Evolutionary conservation across 495 filamentous ascomycete species (phyloP), one percentile per base, ranked within the genome.

Genomic region (Bryoglossum gracile): DNA sequence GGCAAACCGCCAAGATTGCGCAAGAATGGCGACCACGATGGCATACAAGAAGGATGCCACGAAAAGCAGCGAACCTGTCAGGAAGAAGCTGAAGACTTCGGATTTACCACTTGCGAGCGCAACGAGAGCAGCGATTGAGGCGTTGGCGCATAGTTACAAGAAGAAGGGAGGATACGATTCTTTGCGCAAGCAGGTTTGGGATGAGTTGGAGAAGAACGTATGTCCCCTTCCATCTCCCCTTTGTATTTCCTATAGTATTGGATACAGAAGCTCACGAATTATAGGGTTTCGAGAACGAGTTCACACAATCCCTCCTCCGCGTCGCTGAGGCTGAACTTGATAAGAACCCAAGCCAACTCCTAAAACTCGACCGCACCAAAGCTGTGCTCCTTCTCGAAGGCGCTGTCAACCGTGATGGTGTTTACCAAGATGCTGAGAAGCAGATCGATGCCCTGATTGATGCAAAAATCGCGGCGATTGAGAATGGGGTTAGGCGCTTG

Each of bases 161-260:
- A 94, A 94, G 68, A 90, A 90, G 64, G 89, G 89, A 18, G 84
- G 83, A 32, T 94, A 90, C 56, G 89, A 95, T 63, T 71, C 67
- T n/a, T 73, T 91, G 50, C 79, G 89, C 42, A 92, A 92, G 61
- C 73, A 82, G 43, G 72, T 87, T 3, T 91, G 86, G 80, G 78
- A 84, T 30, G 79, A 89, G 48, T 88, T 92, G 51, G 80, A 86
- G 53, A 76, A 82, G 24, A 81, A 80, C 47, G 87, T 89, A 77
- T 58, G 80, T n/a, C n/a, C n/a, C n/a, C n/a, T n/a, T n/a, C n/a
- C 63, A 25, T 25, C 30, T 9, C 51, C 23, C 8, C 43, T 40
- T 35, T 54, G 10, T 11, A 25, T 38, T 16, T 39, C 36, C 35
- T 48, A 51, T n/a, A 42, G 10, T 28, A 16, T 19, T 33, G 28